Evolutionary conservation across 1,284 basidiomycete genomes (phyloP), one percentile per base, ranked within the genome.

Genomic region (Apiotrichum porosum): DNA sequence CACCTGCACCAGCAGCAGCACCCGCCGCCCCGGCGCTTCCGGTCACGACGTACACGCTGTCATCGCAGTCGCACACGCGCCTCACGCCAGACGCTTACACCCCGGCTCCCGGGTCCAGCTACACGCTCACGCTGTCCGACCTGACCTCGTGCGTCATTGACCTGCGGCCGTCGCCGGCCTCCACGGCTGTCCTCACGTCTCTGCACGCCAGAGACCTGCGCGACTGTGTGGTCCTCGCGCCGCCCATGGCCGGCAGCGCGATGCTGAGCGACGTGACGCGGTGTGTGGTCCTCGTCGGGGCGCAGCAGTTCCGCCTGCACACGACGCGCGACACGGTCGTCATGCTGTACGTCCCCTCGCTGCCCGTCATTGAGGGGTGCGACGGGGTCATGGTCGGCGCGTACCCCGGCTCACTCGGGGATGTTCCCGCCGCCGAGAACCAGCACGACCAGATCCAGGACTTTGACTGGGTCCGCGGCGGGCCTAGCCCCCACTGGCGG

Each of bases 261-360:
- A 74, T 90, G 49, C 67, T 88, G 1, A 81, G 85, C 54, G 78
- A 82, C 51, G 43, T 88, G 18, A 67, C 68, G 5, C 66, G 77
- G 24, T 86, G 83, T 55, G 69, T 81, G 8, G 68, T 90, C n/a
- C 79, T 80, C 15, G 72, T 85, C 4, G 81, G 80, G 3, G 85
- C 83, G 58, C 86, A 87, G 67, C 87, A 90, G 87, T 87, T 88
- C 63, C 82, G 87, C 18, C 86, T 90, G 79, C 88, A 90, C 61
- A 76, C 77, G 8, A 86, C 85, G 0, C 75, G 65, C 0, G 53
- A 75, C 9, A 78, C 82, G 0, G 79, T 81, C 37, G 78, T 88
- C 4, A 81, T 83, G 54, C 76, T 90, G 3, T 71, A 79, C 15
- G 81, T 82, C 9, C 63, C 73, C 8, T 86, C 85, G 2, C 80